phyloP scores from a whole-genome alignment of 352 stramenopile genomes.

The Phytophthora kernoviae region DNA sequence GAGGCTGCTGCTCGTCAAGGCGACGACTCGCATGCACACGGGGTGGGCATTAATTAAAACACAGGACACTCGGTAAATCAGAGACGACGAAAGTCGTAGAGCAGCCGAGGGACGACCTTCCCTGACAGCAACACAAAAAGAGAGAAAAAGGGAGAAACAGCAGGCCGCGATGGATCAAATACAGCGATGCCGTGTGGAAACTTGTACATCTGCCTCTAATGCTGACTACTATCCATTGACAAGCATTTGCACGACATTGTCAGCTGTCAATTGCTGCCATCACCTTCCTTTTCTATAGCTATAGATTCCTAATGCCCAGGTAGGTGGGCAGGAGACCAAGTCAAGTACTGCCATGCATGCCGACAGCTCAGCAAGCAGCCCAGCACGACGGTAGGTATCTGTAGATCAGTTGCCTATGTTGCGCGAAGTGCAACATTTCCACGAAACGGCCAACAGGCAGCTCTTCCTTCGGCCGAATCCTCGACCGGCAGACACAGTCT shows the following conservation, averaged over 20 bases:
- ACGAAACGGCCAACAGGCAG: neutral
- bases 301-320: neutral
- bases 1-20: slow-evolving; percentile 56
- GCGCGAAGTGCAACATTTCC: slow-evolving; percentile 1
- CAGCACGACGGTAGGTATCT: no score
- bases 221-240: neutral
- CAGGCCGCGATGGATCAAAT: slow-evolving; percentile 22
- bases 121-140: slow-evolving; percentile 17
- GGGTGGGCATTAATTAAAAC: slow-evolving; percentile 47
- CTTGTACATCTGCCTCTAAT: slow-evolving; percentile 17
- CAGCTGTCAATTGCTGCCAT: neutral
- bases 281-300: neutral
- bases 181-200: slow-evolving; percentile 34
- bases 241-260: no score
- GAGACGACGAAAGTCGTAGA: neutral
- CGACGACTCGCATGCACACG: slow-evolving; percentile 42
- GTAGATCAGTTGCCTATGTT: neutral
- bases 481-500: neutral
- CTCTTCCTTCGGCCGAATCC: neutral
- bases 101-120: slow-evolving; percentile 9
- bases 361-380: no score
- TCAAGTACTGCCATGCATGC: no score
- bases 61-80: neutral
- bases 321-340: no score
- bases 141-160: slow-evolving; percentile 3